Base-by-base conservation (phyloP, 169 alveolate species). In the Plasmodium gonderi region DNA sequence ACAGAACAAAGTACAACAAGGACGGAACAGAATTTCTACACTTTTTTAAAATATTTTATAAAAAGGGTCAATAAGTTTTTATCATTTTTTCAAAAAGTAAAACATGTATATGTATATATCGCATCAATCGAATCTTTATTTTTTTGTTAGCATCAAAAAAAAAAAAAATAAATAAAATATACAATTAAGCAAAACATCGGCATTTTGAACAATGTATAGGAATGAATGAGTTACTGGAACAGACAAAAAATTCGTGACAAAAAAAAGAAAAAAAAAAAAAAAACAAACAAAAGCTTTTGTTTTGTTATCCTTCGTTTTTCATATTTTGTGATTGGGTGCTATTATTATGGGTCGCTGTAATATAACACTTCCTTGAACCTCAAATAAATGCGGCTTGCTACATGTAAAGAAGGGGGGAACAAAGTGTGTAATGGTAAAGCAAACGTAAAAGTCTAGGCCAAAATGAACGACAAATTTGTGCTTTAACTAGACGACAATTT, bases 331-430 rank as follows among this genome's bases (percentile, higher is more conserved):
- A 36, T 11, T 44, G 40, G 20, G 20, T 29, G 4, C 51, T 38
- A n/a, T 17, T 40, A 36, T 51, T 60, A 85, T 14, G 87, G 85
- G 31, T 44, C 79, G 42, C 23, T 47, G 64, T 85, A 85, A 81
- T 26, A 85, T 36, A 85, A 75, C 20, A 49, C 64, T 33, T 85
- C 85, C 33, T 85, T 74, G 78, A 74, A 74, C 20, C 87, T 31
- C 20, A 74, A 74, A 85, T 85, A 85, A 85, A 85, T 85, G 68
- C 85, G 87, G 49, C 87, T 85, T 49, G 92, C 92, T 85, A 40
- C n/a, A 26, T 60, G 9, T 60, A 85, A 74, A 83, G 45, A 17
- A 54, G 65, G 69, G 64, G 36, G 20, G 76, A 65, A 72, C 20
- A 31, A 5, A 60, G 44, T 74, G 65, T 26, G 44, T 29, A 14